phyloP scores from a whole-genome alignment of 805 yeast genomes.

The Babjeviella inositovora region DNA sequence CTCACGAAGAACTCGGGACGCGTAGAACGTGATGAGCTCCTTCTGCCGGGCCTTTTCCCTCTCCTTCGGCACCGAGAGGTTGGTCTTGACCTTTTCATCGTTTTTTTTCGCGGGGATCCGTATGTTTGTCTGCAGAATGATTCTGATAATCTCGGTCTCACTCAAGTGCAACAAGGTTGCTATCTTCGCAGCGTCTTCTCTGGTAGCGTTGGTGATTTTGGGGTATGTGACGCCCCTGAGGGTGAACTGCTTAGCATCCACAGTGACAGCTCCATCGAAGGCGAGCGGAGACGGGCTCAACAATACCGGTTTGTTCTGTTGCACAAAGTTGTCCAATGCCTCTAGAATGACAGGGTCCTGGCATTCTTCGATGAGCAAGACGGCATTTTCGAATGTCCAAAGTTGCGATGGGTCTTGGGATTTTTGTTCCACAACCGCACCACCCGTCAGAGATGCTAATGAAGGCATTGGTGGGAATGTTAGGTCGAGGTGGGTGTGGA shows the following conservation, averaged over 20 bases:
- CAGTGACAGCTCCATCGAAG: slow-evolving; percentile 1
- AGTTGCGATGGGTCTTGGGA: too few species aligned
- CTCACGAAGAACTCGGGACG: slow-evolving; percentile 27
- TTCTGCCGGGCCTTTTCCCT: slow-evolving; percentile 11
- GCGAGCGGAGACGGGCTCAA: slow-evolving; percentile 15
- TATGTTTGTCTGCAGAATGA: slow-evolving; percentile 20
- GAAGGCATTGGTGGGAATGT: too few species aligned
- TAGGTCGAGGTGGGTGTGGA: too few species aligned
- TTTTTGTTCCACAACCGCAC: too few species aligned
- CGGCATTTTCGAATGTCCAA: slow-evolving; percentile 24
- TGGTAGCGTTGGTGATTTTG: slow-evolving; percentile 13
- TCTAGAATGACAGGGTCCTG: slow-evolving; percentile 14
- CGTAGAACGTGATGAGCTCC: slow-evolving; percentile 16
- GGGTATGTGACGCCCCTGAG: slow-evolving; percentile 22
- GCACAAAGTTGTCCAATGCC: slow-evolving; percentile 20
- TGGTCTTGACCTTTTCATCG: slow-evolving; percentile 9
- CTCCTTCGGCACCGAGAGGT: slow-evolving; percentile 17
- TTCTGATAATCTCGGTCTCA: slow-evolving; percentile 27
- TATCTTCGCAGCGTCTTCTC: slow-evolving; percentile 21
- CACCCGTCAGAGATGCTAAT: too few species aligned
- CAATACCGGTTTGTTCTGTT: slow-evolving; percentile 13
- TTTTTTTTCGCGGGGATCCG: slow-evolving; percentile 14
- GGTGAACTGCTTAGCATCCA: slow-evolving; percentile 11
- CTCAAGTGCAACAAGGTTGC: slow-evolving; percentile 20
- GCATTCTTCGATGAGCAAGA: slow-evolving; percentile 12